phyloP scores from a whole-genome alignment of 371 early-diverging fungal species.

The Lichtheimia ornata region DNA sequence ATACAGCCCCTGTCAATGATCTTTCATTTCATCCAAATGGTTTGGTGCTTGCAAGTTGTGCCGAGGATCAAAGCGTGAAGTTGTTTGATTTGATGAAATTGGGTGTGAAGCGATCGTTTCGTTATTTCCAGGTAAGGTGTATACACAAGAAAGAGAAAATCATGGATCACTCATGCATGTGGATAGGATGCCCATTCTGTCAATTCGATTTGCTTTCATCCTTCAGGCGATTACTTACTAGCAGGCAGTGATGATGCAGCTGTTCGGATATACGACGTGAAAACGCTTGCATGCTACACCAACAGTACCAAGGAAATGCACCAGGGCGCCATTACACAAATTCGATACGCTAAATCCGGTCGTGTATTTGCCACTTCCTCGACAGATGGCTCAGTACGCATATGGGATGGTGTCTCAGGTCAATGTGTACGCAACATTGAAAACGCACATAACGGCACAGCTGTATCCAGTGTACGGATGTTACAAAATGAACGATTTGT shows the following conservation, averaged over 20 bases:
- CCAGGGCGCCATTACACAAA: constrained; percentile 69
- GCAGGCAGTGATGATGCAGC: constrained; percentile 76
- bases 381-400: constrained; percentile 82
- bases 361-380: constrained; percentile 74
- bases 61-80: constrained; percentile 85
- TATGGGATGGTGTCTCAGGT: constrained; percentile 86
- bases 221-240: constrained; percentile 79
- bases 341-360: constrained; percentile 76
- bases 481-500: constrained; percentile 78
- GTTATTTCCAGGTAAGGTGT: constrained; percentile 74
- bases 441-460: constrained; percentile 76
- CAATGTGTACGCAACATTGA: constrained; percentile 70
- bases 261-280: constrained; percentile 84
- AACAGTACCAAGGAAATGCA: constrained; percentile 59
- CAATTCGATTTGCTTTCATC: constrained; percentile 81
- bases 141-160: neutral
- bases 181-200: constrained; percentile 69
- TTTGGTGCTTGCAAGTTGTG: constrained; percentile 83
- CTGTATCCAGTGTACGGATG: constrained; percentile 73
- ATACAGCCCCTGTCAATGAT: constrained; percentile 80
- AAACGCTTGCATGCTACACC: constrained; percentile 77
- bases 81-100: constrained; percentile 85
- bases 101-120: constrained; percentile 80
- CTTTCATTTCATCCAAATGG: constrained; percentile 93
- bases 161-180: neutral